These are phyloP conservation scores for Mucor velutinosus DNA, from an alignment of 371 early-diverging fungal genomes.

Conservation along the genomic window DNA sequence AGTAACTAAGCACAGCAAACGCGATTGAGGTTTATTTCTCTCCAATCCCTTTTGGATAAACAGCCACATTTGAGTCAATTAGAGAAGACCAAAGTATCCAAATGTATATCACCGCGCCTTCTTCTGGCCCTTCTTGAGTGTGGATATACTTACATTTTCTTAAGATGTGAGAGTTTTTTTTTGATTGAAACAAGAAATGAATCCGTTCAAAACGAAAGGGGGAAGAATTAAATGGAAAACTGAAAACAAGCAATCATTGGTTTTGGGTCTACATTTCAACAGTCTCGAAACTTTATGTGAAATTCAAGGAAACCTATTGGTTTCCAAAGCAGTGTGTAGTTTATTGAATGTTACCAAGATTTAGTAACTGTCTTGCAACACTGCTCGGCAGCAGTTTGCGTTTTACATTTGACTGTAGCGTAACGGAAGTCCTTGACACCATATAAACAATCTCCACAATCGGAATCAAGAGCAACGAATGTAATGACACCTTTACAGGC, in stretches of 20 bases:
- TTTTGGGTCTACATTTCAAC: neutral
- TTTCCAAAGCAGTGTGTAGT: neutral
- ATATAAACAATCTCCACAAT: slow-evolving; percentile 2
- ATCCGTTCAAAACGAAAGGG: neutral
- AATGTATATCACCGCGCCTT: neutral
- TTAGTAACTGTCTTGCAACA: slow-evolving; percentile 1
- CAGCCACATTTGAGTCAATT: neutral
- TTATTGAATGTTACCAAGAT: neutral
- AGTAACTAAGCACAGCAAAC: neutral
- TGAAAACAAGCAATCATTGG: neutral
- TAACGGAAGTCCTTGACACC: neutral
- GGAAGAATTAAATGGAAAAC: neutral
- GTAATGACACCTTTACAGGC: slow-evolving; percentile 7
- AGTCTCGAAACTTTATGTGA: neutral
- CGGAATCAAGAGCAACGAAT: slow-evolving; percentile 2
- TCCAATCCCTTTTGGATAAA: neutral
- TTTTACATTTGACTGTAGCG: slow-evolving; percentile 6
- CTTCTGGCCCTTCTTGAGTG: neutral
- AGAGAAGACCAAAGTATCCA: neutral
- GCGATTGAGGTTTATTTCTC: neutral
- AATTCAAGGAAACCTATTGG: neutral
- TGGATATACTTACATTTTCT: neutral
- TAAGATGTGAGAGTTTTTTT: neutral
- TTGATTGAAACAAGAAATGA: neutral
- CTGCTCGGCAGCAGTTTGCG: neutral